phyloP scores from a whole-genome alignment of 768 basidiomycete genomes.

The Lactarius evosmus region DNA sequence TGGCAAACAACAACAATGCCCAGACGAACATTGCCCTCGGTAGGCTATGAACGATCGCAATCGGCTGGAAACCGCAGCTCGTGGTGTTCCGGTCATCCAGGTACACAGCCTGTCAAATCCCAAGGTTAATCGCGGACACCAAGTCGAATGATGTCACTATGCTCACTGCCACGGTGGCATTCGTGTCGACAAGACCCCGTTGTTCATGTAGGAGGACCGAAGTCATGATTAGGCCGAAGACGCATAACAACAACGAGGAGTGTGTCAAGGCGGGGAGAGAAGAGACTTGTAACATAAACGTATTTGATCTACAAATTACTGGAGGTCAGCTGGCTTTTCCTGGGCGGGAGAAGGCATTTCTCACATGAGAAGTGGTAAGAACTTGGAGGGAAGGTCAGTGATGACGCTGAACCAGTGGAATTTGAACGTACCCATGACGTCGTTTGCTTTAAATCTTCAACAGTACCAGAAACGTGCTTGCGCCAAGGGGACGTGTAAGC shows the following conservation, averaged over 20 bases:
- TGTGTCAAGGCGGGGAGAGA: neutral
- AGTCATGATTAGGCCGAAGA: neutral
- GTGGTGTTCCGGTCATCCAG: slow-evolving; percentile 15
- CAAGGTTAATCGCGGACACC: neutral
- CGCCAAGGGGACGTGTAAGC: slow-evolving; percentile 1
- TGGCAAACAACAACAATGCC: slow-evolving; percentile 7
- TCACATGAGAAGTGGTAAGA: neutral
- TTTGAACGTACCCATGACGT: neutral
- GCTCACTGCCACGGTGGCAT: slow-evolving; percentile 3
- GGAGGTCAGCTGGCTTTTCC: neutral
- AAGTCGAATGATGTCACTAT: neutral
- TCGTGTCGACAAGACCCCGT: neutral
- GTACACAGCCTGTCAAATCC: neutral
- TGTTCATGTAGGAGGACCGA: neutral
- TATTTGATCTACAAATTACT: neutral
- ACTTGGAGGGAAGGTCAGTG: neutral
- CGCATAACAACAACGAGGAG: neutral
- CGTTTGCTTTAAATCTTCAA: neutral
- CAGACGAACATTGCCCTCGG: slow-evolving; percentile 11
- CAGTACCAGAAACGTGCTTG: neutral
- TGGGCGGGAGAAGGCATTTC: neutral
- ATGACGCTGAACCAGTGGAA: neutral
- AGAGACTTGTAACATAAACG: slow-evolving; percentile 3
- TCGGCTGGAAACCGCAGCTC: slow-evolving; percentile 13
- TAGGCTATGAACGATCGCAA: slow-evolving; percentile 19